phyloP scores from a whole-genome alignment of 1,284 basidiomycete species.

The Microbotryum intermedium region DNA sequence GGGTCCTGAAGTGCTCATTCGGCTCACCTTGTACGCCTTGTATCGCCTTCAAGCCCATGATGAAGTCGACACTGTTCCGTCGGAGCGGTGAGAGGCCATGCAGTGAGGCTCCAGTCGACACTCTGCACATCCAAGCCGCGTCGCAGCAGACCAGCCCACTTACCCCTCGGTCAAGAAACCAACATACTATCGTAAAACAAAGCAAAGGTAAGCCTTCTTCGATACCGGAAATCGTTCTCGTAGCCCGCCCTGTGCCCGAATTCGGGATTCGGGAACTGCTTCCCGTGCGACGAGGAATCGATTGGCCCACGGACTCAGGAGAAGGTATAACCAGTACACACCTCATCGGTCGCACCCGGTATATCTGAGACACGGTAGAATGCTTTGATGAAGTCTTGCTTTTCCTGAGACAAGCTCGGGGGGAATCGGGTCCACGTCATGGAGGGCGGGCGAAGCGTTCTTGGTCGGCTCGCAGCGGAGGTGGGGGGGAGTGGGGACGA shows the following conservation, averaged over 20 bases:
- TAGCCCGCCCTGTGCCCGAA: not conserved
- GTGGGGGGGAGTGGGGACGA: too few relatives aligned
- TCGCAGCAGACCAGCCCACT: not conserved
- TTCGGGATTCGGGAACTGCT: not conserved
- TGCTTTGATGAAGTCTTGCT: not conserved
- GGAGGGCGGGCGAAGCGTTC: too few relatives aligned
- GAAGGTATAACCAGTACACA: not conserved
- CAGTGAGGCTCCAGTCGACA: not conserved
- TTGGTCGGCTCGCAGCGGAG: too few relatives aligned
- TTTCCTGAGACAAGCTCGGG: too few relatives aligned
- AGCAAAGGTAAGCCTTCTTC: too few relatives aligned
- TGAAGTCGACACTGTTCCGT: conserved; percentile 10
- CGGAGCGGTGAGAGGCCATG: not conserved
- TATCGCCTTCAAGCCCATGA: conserved; percentile 19
- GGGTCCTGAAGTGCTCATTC: not conserved
- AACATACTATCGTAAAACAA: not conserved
- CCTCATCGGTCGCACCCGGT: not conserved
- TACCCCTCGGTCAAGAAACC: conserved; percentile 1
- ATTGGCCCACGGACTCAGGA: not conserved
- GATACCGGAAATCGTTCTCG: not conserved
- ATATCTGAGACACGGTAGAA: not conserved
- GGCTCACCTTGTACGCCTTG: not conserved
- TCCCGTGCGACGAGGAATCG: not conserved
- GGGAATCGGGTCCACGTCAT: too few relatives aligned
- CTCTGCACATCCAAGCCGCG: not conserved